phyloP scores from a whole-genome alignment of 345 rosid genomes.

The Geranium rotundifolium region DNA sequence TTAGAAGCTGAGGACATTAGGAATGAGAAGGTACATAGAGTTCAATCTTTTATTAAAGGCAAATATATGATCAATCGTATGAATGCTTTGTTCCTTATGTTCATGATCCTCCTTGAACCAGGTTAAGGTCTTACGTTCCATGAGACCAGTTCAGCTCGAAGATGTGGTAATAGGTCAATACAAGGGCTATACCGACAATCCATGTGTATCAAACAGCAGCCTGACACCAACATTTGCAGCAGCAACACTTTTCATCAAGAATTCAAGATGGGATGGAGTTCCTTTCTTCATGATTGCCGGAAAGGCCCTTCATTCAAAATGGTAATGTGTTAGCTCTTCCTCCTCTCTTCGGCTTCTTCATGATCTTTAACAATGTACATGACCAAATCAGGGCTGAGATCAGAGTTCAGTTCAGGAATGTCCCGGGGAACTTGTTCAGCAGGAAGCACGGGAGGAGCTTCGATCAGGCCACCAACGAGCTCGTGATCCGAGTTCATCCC shows the following conservation, averaged over 20 bases:
- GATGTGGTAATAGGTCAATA: constrained; percentile 38
- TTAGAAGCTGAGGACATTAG: constrained; percentile 42
- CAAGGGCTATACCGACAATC: constrained; percentile 34
- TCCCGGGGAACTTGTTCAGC: constrained; percentile 40
- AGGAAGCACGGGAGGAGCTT: constrained; percentile 27
- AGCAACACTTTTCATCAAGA: constrained; percentile 36
- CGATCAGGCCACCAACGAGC: constrained; percentile 37
- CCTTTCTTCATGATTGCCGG: constrained; percentile 42
- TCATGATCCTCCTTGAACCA: constrained; percentile 6
- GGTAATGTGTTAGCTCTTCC: constrained; percentile 12
- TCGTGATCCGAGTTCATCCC: constrained; percentile 39
- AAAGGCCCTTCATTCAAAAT: constrained; percentile 36
- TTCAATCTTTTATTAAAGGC: too few relatives aligned
- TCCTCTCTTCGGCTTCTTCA: not conserved
- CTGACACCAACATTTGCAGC: constrained; percentile 45
- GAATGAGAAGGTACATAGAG: constrained; percentile 31
- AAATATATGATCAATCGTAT: not conserved
- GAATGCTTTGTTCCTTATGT: not conserved
- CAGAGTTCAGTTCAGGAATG: constrained; percentile 43
- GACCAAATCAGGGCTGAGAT: constrained; percentile 34
- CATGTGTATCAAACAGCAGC: constrained; percentile 27
- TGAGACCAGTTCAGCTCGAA: constrained; percentile 26
- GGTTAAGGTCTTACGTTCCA: constrained; percentile 47
- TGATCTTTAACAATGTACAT: not conserved
- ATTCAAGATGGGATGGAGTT: constrained; percentile 53